Base-by-base conservation (phyloP, 2,329 filamentous ascomycete species). In the Diaporthe nobilis region DNA sequence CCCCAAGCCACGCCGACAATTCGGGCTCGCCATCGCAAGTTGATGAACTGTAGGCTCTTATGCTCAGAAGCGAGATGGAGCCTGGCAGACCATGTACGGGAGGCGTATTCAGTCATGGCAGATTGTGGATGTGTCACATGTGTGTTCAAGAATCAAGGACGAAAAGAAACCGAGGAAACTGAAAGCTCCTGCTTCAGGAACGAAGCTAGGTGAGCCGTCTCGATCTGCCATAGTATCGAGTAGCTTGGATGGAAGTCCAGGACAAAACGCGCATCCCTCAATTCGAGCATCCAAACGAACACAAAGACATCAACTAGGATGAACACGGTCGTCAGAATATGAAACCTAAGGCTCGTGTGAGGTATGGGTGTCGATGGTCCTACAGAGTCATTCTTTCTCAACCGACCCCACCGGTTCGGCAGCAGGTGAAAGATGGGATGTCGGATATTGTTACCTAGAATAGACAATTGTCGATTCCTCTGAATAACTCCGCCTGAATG, bases 281-380 rank as follows among this genome's bases (percentile, higher is more conserved):
- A 25, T 53, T 25, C 1, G 53, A 39, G 4, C 17, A 28, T 6
- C n/a, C 15, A 25, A 10, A 34, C 44, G 15, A 6, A 4, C 15
- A 25, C 65, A 68, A 28, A 53, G 7, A 20, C 2, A 2, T 12
- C 13, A 20, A 13, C 7, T 9, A 4, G 20, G 2, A 13, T 22
- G 25, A 15, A 10, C 13, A 15, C 39, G 31, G 0, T 6, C 0
- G 22, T 25, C n/a, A 47, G 39, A 20, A 7, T 2, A 2, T 1
- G 7, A 2, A 9, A 5, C n/a, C 17, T 13, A 34, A 15, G 25
- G 15, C 9, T 47, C 2, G 25, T n/a, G 20, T 20, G 25, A n/a
- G 10, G 20, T 31, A 25, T 25, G 9, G 39, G 28, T 10, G 20
- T 28, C 15, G 9, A 47, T 65, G 42, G 22, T 9, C 6, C n/a